phyloP scores from a whole-genome alignment of 495 filamentous ascomycete species.

The Symbiotaphrina buchneri region DNA sequence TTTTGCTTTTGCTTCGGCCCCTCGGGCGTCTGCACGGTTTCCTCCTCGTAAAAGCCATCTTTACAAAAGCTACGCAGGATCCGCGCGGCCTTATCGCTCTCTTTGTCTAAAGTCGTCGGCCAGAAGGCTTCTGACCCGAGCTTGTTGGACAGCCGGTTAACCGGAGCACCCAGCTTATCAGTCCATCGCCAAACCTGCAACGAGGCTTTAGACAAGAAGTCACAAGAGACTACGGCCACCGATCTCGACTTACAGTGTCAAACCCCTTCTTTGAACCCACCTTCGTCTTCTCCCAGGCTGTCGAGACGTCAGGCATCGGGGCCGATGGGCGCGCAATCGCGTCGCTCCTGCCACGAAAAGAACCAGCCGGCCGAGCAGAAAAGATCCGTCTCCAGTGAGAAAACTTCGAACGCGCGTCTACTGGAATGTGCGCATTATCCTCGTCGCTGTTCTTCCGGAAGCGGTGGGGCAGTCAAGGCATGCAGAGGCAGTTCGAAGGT shows the following conservation, averaged over 20 bases:
- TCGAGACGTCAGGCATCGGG: not conserved
- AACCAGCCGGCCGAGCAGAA: too few relatives aligned
- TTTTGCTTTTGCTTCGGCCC: conserved; percentile 41
- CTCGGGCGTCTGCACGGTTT: conserved; percentile 19
- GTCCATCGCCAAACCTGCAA: conserved; percentile 17
- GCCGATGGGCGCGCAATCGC: too few relatives aligned
- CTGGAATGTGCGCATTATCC: too few relatives aligned
- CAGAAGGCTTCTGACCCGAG: conserved; percentile 56
- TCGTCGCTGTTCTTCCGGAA: too few relatives aligned
- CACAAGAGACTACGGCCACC: too few relatives aligned
- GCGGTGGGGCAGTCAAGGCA: too few relatives aligned
- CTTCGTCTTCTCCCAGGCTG: conserved; percentile 19
- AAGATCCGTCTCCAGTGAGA: too few relatives aligned
- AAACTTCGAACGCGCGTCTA: too few relatives aligned
- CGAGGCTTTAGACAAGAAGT: too few relatives aligned
- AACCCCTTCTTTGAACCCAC: conserved; percentile 19
- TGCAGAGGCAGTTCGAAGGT: too few relatives aligned
- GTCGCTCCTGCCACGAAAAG: too few relatives aligned
- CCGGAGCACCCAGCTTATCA: conserved; percentile 32
- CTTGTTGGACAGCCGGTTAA: conserved; percentile 51
- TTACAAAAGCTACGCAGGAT: conserved; percentile 63
- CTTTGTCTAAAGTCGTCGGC: conserved; percentile 59
- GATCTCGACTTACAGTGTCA: too few relatives aligned
- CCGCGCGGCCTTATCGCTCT: conserved; percentile 63
- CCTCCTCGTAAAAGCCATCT: conserved; percentile 22